phyloP scores from a whole-genome alignment of 2,329 filamentous ascomycete species.

The Apiospora aurea region DNA sequence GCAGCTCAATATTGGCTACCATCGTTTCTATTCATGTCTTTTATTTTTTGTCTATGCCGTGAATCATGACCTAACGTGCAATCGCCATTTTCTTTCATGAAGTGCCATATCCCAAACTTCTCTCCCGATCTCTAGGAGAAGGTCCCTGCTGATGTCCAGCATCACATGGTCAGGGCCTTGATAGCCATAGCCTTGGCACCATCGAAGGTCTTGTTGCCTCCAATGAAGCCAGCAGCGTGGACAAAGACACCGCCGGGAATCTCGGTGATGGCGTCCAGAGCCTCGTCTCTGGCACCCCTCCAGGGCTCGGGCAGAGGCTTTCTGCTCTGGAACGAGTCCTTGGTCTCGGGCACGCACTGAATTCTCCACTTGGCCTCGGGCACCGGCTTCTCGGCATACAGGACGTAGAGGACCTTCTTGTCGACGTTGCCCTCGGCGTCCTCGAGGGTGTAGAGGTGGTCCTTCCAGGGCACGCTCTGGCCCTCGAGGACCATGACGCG shows the following conservation, averaged over 20 bases:
- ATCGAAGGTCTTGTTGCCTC: slow-evolving; percentile 90
- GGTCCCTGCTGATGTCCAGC: not conserved
- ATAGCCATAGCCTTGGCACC: slow-evolving; percentile 86
- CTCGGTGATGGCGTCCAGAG: slow-evolving; percentile 76
- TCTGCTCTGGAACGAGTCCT: slow-evolving; percentile 88
- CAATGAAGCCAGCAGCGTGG: slow-evolving; percentile 94
- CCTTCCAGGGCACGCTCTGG: slow-evolving; percentile 90
- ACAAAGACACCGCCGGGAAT: slow-evolving; percentile 86
- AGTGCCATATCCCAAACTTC: not conserved
- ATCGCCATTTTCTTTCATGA: not conserved
- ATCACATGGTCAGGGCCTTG: slow-evolving; percentile 62
- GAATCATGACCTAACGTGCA: slow-evolving; percentile 18
- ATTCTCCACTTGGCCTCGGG: slow-evolving; percentile 89
- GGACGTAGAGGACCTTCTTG: slow-evolving; percentile 79
- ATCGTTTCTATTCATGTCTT: not conserved
- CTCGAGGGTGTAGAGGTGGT: slow-evolving; percentile 92
- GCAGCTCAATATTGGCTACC: not conserved
- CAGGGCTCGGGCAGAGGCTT: slow-evolving; percentile 90
- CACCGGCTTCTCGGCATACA: slow-evolving; percentile 85
- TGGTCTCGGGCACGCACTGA: slow-evolving; percentile 84
- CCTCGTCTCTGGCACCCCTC: slow-evolving; percentile 88
- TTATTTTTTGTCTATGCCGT: slow-evolving; percentile 27
- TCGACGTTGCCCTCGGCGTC: slow-evolving; percentile 51
- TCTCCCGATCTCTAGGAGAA: not conserved
- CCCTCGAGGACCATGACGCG: slow-evolving; percentile 81